Evolutionary conservation across 225 moss, liverwort and hornwort genomes (phyloP).

Genomic region (Antitrichia curtipendula): DNA sequence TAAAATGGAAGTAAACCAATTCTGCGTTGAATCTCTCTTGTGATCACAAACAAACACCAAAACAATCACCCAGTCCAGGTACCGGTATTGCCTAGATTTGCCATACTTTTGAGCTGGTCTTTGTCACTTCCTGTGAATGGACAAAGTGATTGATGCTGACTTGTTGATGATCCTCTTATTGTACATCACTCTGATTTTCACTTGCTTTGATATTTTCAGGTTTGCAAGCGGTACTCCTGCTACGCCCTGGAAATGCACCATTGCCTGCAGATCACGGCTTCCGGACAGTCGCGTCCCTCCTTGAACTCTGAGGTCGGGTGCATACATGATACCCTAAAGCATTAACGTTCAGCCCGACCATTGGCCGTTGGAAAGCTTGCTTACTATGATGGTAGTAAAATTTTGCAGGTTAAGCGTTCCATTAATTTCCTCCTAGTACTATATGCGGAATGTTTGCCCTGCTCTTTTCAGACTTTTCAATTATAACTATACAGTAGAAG

Average conservation of each 20-base stretch:
- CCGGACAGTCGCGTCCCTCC: conserved; percentile 50
- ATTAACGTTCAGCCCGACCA: neutral
- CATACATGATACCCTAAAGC: neutral
- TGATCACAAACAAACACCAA: neutral
- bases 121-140: neutral
- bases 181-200: neutral
- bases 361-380: neutral
- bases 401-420: neutral
- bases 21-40: neutral
- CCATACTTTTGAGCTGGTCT: neutral
- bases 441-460: neutral
- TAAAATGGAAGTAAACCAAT: neutral
- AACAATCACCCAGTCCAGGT: neutral
- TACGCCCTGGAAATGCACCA: conserved; percentile 86
- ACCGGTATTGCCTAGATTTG: neutral
- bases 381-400: neutral
- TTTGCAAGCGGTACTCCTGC: conserved; percentile 58
- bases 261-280: conserved; percentile 80
- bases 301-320: conserved; percentile 37
- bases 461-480: neutral
- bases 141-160: neutral
- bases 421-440: neutral
- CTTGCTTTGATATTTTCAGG: conserved; percentile 25
- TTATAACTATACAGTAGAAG: neutral
- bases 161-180: neutral